Conservation (phyloP, 371 early-diverging fungal genomes). For the Rhizopus microsporus region DNA sequence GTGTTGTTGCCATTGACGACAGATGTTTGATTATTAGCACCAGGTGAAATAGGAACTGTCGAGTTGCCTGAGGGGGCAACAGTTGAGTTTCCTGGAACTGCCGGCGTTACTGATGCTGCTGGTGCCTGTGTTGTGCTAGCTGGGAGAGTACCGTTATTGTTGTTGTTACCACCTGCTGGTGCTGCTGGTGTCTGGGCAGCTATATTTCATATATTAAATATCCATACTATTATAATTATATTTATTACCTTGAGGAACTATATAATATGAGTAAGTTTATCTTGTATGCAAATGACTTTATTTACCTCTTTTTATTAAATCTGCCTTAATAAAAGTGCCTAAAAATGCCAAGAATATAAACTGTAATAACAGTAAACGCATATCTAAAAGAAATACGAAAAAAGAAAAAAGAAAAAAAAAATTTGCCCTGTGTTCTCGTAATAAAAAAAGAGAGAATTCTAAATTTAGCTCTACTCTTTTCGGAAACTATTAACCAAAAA, state of each 20-base stretch:
- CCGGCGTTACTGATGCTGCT: slow-evolving; percentile 3
- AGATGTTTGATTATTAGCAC: not conserved
- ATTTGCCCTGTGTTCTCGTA: not conserved
- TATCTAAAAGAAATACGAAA: slow-evolving; percentile 1
- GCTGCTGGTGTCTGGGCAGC: not conserved
- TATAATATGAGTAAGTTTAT: slow-evolving; percentile 4
- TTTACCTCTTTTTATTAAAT: slow-evolving; percentile 13
- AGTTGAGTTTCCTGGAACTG: not conserved
- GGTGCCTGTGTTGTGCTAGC: slow-evolving; percentile 5
- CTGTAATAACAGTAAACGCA: not conserved
- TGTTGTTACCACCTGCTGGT: not conserved
- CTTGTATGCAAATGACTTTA: not conserved
- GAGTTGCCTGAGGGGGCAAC: slow-evolving; percentile 1
- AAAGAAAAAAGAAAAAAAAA: slow-evolving; percentile 4
- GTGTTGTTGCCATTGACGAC: not conserved
- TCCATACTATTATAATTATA: slow-evolving; percentile 2
- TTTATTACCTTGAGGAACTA: slow-evolving; percentile 26
- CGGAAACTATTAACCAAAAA: too few relatives aligned
- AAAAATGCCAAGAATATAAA: slow-evolving; percentile 5
- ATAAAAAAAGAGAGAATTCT: too few relatives aligned
- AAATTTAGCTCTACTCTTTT: too few relatives aligned
- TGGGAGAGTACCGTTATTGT: not conserved
- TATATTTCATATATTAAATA: not conserved
- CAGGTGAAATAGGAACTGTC: not conserved
- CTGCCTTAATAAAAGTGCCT: slow-evolving; percentile 5